A percentile compares a stretch with the other conserved stretches of the same genome.
phyloP scores from a whole-genome alignment of 768 basidiomycete species.

The Lentinula sp. region DNA sequence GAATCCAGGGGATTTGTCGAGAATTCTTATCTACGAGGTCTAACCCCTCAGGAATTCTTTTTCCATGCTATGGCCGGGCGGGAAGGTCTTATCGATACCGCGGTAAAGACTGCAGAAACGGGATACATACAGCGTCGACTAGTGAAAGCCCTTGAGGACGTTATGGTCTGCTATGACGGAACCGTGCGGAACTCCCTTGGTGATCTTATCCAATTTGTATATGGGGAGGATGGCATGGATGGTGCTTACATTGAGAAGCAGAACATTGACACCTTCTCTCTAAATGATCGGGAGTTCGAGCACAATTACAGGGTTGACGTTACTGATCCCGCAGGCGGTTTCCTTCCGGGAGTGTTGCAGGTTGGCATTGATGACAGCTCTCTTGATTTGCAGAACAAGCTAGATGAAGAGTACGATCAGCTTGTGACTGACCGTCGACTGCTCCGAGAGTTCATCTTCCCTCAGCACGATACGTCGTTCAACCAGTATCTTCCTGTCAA shows the following conservation, averaged over 20 bases:
- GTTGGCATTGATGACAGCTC: slow-evolving; percentile 83
- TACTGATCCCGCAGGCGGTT: slow-evolving; percentile 76
- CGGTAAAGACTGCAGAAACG: slow-evolving; percentile 99
- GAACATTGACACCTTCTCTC: slow-evolving; percentile 81
- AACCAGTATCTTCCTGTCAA: slow-evolving; percentile 94
- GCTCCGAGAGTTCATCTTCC: slow-evolving; percentile 83
- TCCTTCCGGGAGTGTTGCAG: slow-evolving; percentile 74
- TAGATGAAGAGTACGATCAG: slow-evolving; percentile 63
- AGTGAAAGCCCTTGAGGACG: slow-evolving; percentile 96
- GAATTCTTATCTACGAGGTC: slow-evolving; percentile 93
- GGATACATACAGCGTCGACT: slow-evolving; percentile 98
- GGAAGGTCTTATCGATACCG: slow-evolving; percentile 98
- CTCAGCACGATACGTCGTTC: slow-evolving; percentile 57
- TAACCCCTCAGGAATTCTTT: slow-evolving; percentile 98
- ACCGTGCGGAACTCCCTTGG: slow-evolving; percentile 97
- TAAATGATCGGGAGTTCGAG: slow-evolving; percentile 80
- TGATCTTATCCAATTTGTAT: slow-evolving; percentile 92
- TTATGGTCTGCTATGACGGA: slow-evolving; percentile 96
- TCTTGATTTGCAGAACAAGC: slow-evolving; percentile 54
- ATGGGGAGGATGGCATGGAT: slow-evolving; percentile 99
- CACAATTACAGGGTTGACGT: slow-evolving; percentile 94
- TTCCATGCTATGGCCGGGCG: slow-evolving; percentile 99
- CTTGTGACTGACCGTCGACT: slow-evolving; percentile 68
- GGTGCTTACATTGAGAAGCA: slow-evolving; percentile 97
- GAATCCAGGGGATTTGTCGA: slow-evolving; percentile 98